Evolutionary conservation across 2,329 filamentous ascomycete genomes (phyloP).

Genomic region (Nemania sp.): DNA sequence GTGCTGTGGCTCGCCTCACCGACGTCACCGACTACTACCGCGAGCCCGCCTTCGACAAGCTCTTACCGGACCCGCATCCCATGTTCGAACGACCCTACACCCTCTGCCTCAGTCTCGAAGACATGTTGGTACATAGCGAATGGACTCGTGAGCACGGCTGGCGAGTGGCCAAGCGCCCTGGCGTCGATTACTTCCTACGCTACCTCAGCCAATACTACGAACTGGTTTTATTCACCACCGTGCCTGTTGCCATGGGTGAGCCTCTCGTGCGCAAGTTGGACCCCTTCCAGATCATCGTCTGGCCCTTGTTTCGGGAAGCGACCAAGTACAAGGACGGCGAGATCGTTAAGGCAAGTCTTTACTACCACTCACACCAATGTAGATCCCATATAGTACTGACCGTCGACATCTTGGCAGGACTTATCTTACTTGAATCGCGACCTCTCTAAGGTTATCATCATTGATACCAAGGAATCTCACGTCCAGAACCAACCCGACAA

Average conservation of each 20-base stretch:
- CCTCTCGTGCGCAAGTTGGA: slow-evolving; percentile 91
- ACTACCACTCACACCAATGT: background rate
- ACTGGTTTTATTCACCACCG: slow-evolving; percentile 90
- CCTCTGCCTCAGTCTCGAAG: slow-evolving; percentile 88
- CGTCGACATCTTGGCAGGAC: slow-evolving; percentile 60
- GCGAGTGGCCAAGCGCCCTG: slow-evolving; percentile 92
- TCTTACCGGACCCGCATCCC: slow-evolving; percentile 82
- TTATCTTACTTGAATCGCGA: slow-evolving; percentile 97
- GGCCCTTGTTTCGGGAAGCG: slow-evolving; percentile 94
- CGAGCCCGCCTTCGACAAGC: slow-evolving; percentile 91
- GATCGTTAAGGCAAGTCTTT: slow-evolving; percentile 79
- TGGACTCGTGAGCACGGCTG: slow-evolving; percentile 95
- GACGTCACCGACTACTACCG: slow-evolving; percentile 90
- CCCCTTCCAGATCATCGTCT: slow-evolving; percentile 92
- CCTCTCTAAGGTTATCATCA: slow-evolving; percentile 90
- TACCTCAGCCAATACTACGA: slow-evolving; percentile 99
- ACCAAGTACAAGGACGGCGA: slow-evolving; percentile 95
- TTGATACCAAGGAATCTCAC: slow-evolving; percentile 84
- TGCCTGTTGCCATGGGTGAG: slow-evolving; percentile 82
- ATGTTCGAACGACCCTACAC: slow-evolving; percentile 87
- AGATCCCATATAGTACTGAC: background rate
- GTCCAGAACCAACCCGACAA: slow-evolving; percentile 94
- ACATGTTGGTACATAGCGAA: slow-evolving; percentile 91
- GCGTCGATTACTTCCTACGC: slow-evolving; percentile 94
- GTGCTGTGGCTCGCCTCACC: slow-evolving; percentile 73